Conservation (phyloP, 768 basidiomycete species). For the Mycena vitilis region DNA sequence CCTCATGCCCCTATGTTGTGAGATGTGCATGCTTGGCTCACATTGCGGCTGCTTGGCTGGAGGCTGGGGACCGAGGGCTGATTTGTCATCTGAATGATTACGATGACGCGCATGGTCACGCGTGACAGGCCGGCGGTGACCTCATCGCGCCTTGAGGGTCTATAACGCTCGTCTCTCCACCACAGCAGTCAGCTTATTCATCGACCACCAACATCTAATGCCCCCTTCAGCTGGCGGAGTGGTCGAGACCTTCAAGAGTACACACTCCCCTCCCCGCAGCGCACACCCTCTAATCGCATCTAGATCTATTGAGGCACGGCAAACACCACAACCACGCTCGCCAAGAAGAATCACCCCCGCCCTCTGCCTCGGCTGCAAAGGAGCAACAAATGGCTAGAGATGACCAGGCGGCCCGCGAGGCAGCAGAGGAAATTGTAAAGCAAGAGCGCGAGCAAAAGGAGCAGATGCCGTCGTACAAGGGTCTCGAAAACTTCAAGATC, state of each 20-base stretch:
- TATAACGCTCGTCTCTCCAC: background rate
- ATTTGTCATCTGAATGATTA: no score
- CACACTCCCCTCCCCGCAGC: constrained; percentile 34
- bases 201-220: constrained; percentile 51
- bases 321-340: constrained; percentile 68
- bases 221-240: constrained; percentile 66
- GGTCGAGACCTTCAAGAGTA: constrained; percentile 92
- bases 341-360: constrained; percentile 40
- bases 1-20: constrained; percentile 21
- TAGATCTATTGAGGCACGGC: constrained; percentile 87
- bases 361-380: constrained; percentile 25
- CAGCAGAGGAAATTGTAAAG: constrained; percentile 76
- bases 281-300: constrained; percentile 26
- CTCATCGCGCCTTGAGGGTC: constrained; percentile 9
- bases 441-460: constrained; percentile 79
- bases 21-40: background rate
- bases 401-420: constrained; percentile 44
- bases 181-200: background rate
- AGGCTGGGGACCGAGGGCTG: background rate
- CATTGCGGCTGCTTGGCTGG: constrained; percentile 8
- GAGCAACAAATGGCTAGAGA: constrained; percentile 36
- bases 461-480: constrained; percentile 88
- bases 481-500: constrained; percentile 83
- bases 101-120: background rate
- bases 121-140: background rate